phyloP scores from a whole-genome alignment of 2,329 filamentous ascomycete genomes.

The Calonectria hongkongensis region DNA sequence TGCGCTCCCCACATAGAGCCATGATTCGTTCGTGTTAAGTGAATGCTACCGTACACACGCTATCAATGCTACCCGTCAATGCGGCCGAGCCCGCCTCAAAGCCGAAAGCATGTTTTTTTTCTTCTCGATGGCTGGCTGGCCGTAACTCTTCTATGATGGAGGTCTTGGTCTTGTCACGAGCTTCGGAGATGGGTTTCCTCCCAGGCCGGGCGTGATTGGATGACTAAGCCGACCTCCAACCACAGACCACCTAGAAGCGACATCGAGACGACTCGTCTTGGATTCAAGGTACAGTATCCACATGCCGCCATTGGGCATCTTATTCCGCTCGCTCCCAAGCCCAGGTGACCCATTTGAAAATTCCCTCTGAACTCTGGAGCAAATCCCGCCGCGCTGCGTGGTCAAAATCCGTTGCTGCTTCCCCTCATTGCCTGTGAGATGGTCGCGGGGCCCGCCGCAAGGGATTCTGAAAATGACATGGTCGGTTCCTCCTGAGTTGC shows the following conservation, averaged over 20 bases:
- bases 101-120: neutral
- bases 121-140: too few relatives aligned
- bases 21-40: neutral
- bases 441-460: conserved; percentile 26
- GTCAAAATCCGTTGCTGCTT: conserved; percentile 16
- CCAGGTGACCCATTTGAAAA: conserved; percentile 36
- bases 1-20: conserved; percentile 9
- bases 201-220: conserved; percentile 16
- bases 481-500: conserved; percentile 33
- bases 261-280: conserved; percentile 51
- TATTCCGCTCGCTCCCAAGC: conserved; percentile 30
- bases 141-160: neutral
- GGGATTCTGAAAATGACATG: conserved; percentile 37
- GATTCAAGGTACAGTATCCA: conserved; percentile 52
- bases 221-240: conserved; percentile 51
- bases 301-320: conserved; percentile 53
- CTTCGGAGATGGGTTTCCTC: conserved; percentile 9
- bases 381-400: conserved; percentile 23
- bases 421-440: conserved; percentile 1
- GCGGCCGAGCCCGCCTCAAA: conserved; percentile 6
- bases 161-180: conserved; percentile 5
- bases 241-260: conserved; percentile 50
- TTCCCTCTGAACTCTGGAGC: conserved; percentile 44
- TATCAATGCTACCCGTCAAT: conserved; percentile 7
- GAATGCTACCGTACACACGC: neutral